Evolutionary conservation across 257 asterid species (phyloP), one percentile per base, ranked within the genome.

Genomic region (Solanum pinnatisectum): DNA sequence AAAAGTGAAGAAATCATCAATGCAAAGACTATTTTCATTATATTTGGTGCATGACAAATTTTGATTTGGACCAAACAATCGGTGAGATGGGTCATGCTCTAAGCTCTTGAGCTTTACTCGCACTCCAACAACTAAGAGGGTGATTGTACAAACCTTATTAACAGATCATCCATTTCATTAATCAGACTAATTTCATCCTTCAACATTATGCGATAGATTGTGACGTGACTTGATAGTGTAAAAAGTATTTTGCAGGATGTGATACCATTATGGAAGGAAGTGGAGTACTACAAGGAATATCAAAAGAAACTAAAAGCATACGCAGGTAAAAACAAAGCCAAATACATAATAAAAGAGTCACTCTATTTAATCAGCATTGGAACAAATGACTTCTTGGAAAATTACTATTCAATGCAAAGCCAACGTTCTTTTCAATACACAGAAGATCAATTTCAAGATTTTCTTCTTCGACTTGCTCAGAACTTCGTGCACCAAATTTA

Each of bases 321-420:
- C 78, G 25, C 68, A 9, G 99, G 99, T 3, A 91, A 77, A 10
- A 4, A 77, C 70, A 92, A 92, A 83, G 94, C 95, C 72, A 87
- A 91, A 4, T 15, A 15, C 67, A 88, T 95, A 74, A 92, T 94
- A 39, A 72, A 30, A 1, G 98, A 94, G 83, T 91, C 99, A 22
- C 92, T 97, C 42, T 95, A 97, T 23, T 3, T 96, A 5, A 88
- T 95, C n/a, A 96, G 98, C 93, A 67, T 95, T 22, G 98, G 98
- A 89, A 95, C 99, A 90, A 97, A 97, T 84, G 99, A 97, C 88
- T 97, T 95, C 92, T 89, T 97, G 1, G 99, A 97, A 46, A 97
- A 97, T 83, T 97, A 97, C 91, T 97, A 95, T 89, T 91, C 95
- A 20, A 88, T 95, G 52, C 96, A 94, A 2, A 22, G 72, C 18